Evolutionary conservation across 352 stramenopile genomes (phyloP), one percentile per base, ranked within the genome.

Genomic region (Phytophthora capsici): DNA sequence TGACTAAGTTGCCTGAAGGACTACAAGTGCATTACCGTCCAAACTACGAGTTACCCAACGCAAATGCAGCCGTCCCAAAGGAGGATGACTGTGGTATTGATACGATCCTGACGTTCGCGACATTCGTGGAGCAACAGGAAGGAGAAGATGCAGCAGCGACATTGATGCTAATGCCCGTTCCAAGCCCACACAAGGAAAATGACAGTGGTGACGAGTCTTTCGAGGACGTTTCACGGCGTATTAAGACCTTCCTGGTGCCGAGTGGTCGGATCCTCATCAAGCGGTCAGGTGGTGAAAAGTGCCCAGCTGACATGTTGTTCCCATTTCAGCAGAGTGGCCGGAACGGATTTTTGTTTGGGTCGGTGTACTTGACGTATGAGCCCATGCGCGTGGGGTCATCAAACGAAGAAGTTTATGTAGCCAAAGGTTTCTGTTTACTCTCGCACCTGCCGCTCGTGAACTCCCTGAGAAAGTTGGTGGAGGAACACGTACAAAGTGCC

Each of bases 21-120:
- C 70, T 95, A 0, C 86, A 95, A 69, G 86, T 95, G 20, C 84
- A 93, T 40, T 93, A 93, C 59, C 80, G 84, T 4, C 86, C 86
- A 32, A 82, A 95, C 54, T 92, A 86, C 53, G 80, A 91, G 9
- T 69, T 65, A n/a, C 68, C 70, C 4, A 74, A 57, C 4, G 37
- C 71, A 19, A 74, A 38, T 16, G 17, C 81, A 47, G 43, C 61
- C 30, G 57, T 77, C 50, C 44, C 38, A 3, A 70, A 50, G 4
- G 66, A 83, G 2, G 54, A 69, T 30, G 68, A 77, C 9, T 73
- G 61, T n/a, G 65, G 60, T 20, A 65, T 92, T 28, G 71, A 90
- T 59, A 72, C 59, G 22, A 82, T 93, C 49, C 20, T 95, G 32
- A 92, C 83, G 13, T 94, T 94, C 44, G 73, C 79, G 10, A 90